Evolutionary conservation across 75 land plant genomes (phyloP).

Genomic region (Picea sitchensis): DNA sequence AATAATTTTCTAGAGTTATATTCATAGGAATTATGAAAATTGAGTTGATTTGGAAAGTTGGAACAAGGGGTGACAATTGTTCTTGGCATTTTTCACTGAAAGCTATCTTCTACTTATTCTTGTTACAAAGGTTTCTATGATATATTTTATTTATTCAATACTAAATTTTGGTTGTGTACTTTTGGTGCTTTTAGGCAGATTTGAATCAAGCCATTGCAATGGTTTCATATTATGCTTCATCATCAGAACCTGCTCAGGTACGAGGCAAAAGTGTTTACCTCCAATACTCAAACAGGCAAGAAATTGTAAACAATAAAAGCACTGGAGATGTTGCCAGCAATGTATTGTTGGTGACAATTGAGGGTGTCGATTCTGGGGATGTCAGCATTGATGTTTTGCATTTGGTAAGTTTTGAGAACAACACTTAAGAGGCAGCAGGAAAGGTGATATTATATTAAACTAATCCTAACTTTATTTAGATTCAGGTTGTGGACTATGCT

Average conservation of each 20-base stretch:
- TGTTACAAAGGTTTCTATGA: background rate
- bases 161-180: background rate
- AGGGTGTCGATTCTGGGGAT: conserved; percentile 88
- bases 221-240: conserved; percentile 96
- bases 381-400: conserved; percentile 97
- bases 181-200: conserved; percentile 49
- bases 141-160: too few relatives aligned
- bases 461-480: background rate
- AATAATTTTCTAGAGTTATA: background rate
- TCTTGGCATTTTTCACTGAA: background rate
- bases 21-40: background rate
- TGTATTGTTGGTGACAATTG: conserved; percentile 92
- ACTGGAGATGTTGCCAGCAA: conserved; percentile 92
- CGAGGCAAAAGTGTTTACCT: conserved; percentile 92
- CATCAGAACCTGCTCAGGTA: conserved; percentile 96
- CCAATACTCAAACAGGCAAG: conserved; percentile 93
- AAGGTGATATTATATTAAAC: conserved; percentile 5
- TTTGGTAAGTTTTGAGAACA: conserved; percentile 63
- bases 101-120: background rate
- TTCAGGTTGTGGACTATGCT: background rate
- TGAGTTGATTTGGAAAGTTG: background rate
- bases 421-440: background rate
- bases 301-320: conserved; percentile 90
- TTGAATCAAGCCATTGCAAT: conserved; percentile 92
- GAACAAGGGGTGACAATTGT: background rate